A percentile compares a stretch with the other conserved stretches of the same genome.
Evolutionary conservation across 1,284 basidiomycete species (phyloP).

Genomic region (Puccinia hordei): DNA sequence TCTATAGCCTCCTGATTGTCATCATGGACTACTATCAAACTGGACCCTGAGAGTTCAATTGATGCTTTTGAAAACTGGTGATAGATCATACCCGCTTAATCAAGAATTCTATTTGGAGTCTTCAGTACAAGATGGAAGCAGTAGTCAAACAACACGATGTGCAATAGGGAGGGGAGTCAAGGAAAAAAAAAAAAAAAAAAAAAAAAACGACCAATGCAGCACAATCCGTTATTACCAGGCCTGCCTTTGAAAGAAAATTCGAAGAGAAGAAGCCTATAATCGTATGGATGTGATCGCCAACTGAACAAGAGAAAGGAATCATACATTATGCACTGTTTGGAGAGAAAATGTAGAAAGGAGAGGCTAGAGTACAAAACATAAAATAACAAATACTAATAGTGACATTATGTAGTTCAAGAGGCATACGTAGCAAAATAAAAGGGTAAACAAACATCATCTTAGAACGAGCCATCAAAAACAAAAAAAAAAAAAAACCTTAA

Average conservation of each 20-base stretch:
- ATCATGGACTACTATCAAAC: too few species aligned
- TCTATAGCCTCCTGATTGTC: too few species aligned
- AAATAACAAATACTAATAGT: constrained; percentile 12
- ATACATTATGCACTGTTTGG: constrained; percentile 21
- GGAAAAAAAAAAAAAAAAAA: neutral
- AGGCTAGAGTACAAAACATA: constrained; percentile 19
- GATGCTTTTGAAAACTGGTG: too few species aligned
- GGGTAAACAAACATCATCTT: neutral
- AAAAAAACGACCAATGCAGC: neutral
- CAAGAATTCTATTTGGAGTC: too few species aligned
- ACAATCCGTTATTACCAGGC: neutral
- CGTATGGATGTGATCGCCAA: neutral
- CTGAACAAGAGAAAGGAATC: neutral
- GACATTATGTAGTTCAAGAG: constrained; percentile 25
- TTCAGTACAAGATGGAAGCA: too few species aligned
- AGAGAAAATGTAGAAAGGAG: neutral
- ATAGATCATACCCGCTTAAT: too few species aligned
- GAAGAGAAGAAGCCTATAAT: neutral
- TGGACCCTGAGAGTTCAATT: too few species aligned
- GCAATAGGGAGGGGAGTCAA: neutral
- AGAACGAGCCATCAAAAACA: neutral
- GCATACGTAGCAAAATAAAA: neutral
- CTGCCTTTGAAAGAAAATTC: neutral
- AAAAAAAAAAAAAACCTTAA: constrained; percentile 5
- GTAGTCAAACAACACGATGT: too few species aligned